Evolutionary conservation across 768 basidiomycete species (phyloP), one percentile per base, ranked within the genome.

Genomic region (Tylopilus plumbeoviolaceoides): DNA sequence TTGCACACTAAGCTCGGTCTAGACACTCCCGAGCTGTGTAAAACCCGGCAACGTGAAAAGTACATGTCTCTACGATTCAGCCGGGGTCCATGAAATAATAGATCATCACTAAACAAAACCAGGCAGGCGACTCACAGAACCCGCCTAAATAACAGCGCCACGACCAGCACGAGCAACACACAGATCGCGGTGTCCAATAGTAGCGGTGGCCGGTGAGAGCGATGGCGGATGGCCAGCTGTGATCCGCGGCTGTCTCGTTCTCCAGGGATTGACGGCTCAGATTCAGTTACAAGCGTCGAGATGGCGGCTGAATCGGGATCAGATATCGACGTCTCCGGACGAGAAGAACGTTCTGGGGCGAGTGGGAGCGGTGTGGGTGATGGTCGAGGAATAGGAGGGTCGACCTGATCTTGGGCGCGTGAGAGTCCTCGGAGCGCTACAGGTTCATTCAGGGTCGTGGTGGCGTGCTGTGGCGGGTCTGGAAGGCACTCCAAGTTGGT

Each of bases 121-220:
- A 43, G 58, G 55, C 52, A 44, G 47, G 55, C 50, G 50, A 64
- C 54, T 71, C 66, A 79, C 54, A 78, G 58, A 51, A 78, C 69
- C 63, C 87, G 76, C 54, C 84, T 78, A 59, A 79, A 87, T 44
- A 91, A 72, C 39, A 91, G 76, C 31, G 80, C 83, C 61, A 85
- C 79, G 44, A 84, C 77, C 52, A 90, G 69, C 14, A 85, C 83
- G 10, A 91, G 71, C 20, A 89, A 73, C 44, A 90, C 74, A 65
- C 85, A 84, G 54, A 91, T 91, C 27, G 83, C 82, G 11, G 81
- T 81, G 67, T 91, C 89, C 30, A 91, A 72, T 21, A 89, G 68
- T 23, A 89, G 63, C 21, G 87, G 87, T 21, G 87, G 82, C 43
- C 67, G 66, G 45, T 56, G 61, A 36, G 59, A 60, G 52, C 59